Base-by-base conservation (phyloP, 176 grass and related monocot genomes). In the Triticum timopheevii region DNA sequence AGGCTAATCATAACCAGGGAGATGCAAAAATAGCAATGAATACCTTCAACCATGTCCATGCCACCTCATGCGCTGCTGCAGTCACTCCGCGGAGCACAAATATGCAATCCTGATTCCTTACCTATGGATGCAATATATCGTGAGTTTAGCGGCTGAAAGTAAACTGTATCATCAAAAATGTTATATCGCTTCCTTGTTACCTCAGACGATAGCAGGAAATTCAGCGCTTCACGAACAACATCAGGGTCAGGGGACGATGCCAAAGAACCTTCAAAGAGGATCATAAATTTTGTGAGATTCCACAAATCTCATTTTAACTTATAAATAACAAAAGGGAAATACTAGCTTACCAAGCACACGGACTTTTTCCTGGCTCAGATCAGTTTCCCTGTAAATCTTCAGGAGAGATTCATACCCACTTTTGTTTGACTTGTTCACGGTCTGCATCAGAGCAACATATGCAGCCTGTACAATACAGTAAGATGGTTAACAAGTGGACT, bases 21-120 rank as follows among this genome's bases (percentile, higher is more conserved):
- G 34, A 68, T 30, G 75, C 20, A 49, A 77, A 33, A 17, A 31
- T 16, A 11, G 16, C 65, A 65, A n/a, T 70, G 20, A 36, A 66
- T 95, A 98, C 96, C 96, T 95, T 98, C 44, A 98, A 34, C 96
- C 96, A 98, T 74, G 87, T 75, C 96, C 96, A 98, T 71, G 96
- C 93, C 71, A 91, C 81, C 33, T 96, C 93, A 10, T 94, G 88
- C 73, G 78, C 93, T 36, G 63, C 86, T 28, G 86, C 76, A 19
- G 79, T 89, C 33, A 98, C 86, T 86, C 93, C 96, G 76, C 61
- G 87, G 67, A 98, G 90, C 61, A 95, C 89, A 63, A 84, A 76
- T 72, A 98, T 79, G 4, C 85, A 89, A 66, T 98, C 96, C 71
- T 98, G 96, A 78, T 92, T 95, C 78, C 96, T 93, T 68, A 98